phyloP scores from a whole-genome alignment of 805 yeast genomes.

The Hanseniaspora thailandica region DNA sequence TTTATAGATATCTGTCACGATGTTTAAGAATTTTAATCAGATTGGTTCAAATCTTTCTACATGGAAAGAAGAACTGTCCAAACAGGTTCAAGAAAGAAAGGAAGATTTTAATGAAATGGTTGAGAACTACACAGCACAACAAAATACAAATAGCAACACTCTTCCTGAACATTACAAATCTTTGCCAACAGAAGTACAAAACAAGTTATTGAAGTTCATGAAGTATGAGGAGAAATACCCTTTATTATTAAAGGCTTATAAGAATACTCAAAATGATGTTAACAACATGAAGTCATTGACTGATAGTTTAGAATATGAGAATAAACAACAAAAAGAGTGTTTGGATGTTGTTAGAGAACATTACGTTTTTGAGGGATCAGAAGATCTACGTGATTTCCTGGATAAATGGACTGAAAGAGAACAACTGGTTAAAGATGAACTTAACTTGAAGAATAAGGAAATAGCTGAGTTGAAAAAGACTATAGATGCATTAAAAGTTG shows the following conservation, averaged over 20 bases:
- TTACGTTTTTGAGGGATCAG: slow-evolving; percentile 1
- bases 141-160: background rate
- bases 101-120: slow-evolving; percentile 12
- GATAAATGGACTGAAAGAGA: slow-evolving; percentile 11
- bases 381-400: slow-evolving; percentile 10
- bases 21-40: slow-evolving; percentile 13
- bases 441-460: slow-evolving; percentile 7
- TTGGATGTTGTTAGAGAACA: slow-evolving; percentile 3
- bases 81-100: slow-evolving; percentile 12
- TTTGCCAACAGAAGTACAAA: slow-evolving; percentile 41
- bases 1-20: background rate
- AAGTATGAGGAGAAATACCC: slow-evolving; percentile 92
- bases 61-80: slow-evolving; percentile 15
- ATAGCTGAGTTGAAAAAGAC: background rate
- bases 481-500: background rate
- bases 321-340: slow-evolving; percentile 1
- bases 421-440: slow-evolving; percentile 1
- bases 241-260: slow-evolving; percentile 68
- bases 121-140: slow-evolving; percentile 11
- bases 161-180: slow-evolving; percentile 14
- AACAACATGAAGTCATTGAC: background rate
- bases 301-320: background rate
- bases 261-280: slow-evolving; percentile 22
- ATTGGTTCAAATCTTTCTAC: slow-evolving; percentile 15
- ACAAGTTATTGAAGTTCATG: slow-evolving; percentile 59